Evolutionary conservation across 2,329 filamentous ascomycete genomes (phyloP).

Genomic region (Pseudogymnoascus sp.): DNA sequence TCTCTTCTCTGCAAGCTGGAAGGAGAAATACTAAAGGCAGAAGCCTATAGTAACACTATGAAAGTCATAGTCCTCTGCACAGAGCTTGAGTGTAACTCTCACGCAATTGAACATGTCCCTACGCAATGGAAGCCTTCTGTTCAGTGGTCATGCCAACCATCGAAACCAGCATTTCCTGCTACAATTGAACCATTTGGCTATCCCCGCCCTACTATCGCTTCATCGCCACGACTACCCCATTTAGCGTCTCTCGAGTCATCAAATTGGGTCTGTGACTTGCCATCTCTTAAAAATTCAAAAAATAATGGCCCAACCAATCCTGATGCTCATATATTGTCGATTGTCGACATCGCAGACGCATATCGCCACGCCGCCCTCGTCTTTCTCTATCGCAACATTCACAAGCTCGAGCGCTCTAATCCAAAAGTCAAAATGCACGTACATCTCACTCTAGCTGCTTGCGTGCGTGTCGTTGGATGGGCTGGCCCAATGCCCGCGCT

Average conservation of each 20-base stretch:
- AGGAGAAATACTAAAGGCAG: constrained; percentile 24
- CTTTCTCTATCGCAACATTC: constrained; percentile 34
- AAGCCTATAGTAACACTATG: constrained; percentile 58
- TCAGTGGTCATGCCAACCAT: neutral
- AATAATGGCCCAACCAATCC: neutral
- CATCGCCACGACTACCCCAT: neutral
- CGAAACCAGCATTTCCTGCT: neutral
- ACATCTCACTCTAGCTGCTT: constrained; percentile 45
- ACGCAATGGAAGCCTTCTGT: constrained; percentile 48
- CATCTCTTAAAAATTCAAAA: neutral
- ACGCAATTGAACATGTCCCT: constrained; percentile 49
- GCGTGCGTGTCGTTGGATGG: constrained; percentile 46
- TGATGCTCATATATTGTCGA: constrained; percentile 26
- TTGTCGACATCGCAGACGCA: constrained; percentile 41
- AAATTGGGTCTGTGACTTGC: constrained; percentile 8
- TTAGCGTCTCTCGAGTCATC: neutral
- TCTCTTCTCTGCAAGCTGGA: constrained; percentile 29
- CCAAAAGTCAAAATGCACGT: constrained; percentile 47
- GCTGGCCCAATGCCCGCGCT: constrained; percentile 56
- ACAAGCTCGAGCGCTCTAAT: constrained; percentile 41
- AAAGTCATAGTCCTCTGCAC: constrained; percentile 23
- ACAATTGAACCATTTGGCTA: neutral
- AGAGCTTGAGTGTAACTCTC: constrained; percentile 34
- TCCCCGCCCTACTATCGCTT: neutral
- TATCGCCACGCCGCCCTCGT: constrained; percentile 42